A percentile compares a stretch with the other conserved stretches of the same genome.
Evolutionary conservation across 768 basidiomycete species (phyloP).

Genomic region (Tephrocybe sp.): DNA sequence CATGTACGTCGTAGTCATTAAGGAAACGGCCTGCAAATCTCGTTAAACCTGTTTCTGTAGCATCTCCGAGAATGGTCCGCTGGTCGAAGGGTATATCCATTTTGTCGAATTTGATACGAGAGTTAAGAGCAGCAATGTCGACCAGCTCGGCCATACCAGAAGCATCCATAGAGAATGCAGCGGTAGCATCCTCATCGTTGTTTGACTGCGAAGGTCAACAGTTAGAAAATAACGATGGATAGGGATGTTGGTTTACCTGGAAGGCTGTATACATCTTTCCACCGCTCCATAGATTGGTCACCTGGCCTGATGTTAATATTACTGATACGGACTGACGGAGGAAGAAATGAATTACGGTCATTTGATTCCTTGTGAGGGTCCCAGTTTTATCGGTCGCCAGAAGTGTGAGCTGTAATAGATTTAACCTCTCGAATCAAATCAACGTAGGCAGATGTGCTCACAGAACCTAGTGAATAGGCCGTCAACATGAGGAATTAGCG

Average conservation of each 20-base stretch:
- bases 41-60: slow-evolving; percentile 72
- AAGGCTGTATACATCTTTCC: slow-evolving; percentile 62
- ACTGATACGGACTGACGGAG: not conserved
- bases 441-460: slow-evolving; percentile 17
- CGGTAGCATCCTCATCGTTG: slow-evolving; percentile 58
- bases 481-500: slow-evolving; percentile 31
- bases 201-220: slow-evolving; percentile 41
- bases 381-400: slow-evolving; percentile 74
- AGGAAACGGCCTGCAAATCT: slow-evolving; percentile 62
- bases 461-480: slow-evolving; percentile 48
- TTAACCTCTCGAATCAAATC: slow-evolving; percentile 3
- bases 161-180: slow-evolving; percentile 45
- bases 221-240: slow-evolving; percentile 57
- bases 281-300: slow-evolving; percentile 67
- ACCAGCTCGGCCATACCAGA: slow-evolving; percentile 66
- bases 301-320: slow-evolving; percentile 26
- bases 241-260: slow-evolving; percentile 52
- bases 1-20: slow-evolving; percentile 51
- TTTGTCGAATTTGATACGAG: slow-evolving; percentile 67
- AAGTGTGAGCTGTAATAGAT: slow-evolving; percentile 47
- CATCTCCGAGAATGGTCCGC: slow-evolving; percentile 64
- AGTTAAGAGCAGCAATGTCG: slow-evolving; percentile 64
- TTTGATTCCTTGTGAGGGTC: slow-evolving; percentile 68
- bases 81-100: slow-evolving; percentile 60
- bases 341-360: slow-evolving; percentile 45